phyloP scores from a whole-genome alignment of 495 filamentous ascomycete genomes.

The Sporormia fimetaria region DNA sequence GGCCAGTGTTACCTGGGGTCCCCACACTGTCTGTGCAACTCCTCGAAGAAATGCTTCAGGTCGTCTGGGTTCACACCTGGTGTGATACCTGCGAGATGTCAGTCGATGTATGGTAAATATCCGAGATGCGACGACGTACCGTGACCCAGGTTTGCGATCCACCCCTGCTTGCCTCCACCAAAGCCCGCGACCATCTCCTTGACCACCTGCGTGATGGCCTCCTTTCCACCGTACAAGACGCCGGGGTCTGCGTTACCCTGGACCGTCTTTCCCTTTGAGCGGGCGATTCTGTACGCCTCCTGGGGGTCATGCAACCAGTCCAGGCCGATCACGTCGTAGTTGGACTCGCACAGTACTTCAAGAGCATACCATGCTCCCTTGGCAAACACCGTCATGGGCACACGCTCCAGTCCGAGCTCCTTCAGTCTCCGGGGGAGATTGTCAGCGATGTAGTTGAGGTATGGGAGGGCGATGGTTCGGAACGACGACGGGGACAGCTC shows the following conservation, averaged over 20 bases:
- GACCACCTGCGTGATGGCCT: constrained; percentile 67
- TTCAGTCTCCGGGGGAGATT: constrained; percentile 59
- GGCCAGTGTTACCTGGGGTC: no score
- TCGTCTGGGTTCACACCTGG: constrained; percentile 88
- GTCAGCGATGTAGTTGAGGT: constrained; percentile 69
- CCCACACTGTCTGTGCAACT: constrained; percentile 66
- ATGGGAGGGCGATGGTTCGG: constrained; percentile 72
- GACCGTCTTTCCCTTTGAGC: constrained; percentile 54
- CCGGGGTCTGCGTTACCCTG: constrained; percentile 96
- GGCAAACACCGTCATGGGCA: constrained; percentile 99
- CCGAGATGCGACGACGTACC: constrained; percentile 41
- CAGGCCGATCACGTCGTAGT: constrained; percentile 85
- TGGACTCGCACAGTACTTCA: constrained; percentile 72
- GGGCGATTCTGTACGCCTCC: constrained; percentile 64
- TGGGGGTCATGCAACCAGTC: constrained; percentile 92
- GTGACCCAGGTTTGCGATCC: constrained; percentile 81
- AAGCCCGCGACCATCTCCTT: constrained; percentile 80
- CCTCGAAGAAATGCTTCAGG: constrained; percentile 84
- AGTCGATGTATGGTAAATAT: neutral
- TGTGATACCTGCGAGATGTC: constrained; percentile 55
- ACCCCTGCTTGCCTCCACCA: constrained; percentile 74
- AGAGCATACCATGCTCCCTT: constrained; percentile 98
- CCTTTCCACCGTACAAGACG: constrained; percentile 71
- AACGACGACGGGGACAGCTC: constrained; percentile 80
- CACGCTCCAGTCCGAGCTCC: constrained; percentile 61